These are phyloP conservation scores for Phlebiopsis flavidoalba DNA, from an alignment of 768 basidiomycete species.

Conservation along the genomic window DNA sequence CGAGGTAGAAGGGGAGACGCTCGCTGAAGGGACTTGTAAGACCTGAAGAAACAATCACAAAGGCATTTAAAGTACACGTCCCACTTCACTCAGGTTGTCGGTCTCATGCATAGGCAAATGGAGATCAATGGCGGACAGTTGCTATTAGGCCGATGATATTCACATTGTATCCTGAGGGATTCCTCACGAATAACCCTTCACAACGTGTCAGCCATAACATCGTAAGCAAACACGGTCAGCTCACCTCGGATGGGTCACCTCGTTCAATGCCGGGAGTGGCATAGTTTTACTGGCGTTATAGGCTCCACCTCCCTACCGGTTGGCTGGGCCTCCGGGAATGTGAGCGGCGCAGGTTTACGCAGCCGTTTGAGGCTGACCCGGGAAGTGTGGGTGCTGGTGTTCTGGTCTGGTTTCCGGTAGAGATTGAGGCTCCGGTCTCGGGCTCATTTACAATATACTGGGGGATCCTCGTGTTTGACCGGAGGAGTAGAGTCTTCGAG, in stretches of 20 bases:
- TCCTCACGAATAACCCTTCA: conserved; percentile 13
- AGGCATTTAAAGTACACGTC: neutral
- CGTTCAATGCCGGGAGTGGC: conserved; percentile 38
- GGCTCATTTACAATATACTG: neutral
- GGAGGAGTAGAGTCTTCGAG: neutral
- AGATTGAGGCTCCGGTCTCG: neutral
- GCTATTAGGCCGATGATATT: conserved; percentile 15
- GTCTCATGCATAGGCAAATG: conserved; percentile 8
- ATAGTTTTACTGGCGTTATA: conserved; percentile 29
- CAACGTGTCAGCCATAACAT: neutral
- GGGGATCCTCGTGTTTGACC: neutral
- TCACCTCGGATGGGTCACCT: conserved; percentile 33
- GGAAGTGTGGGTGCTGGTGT: conserved; percentile 1
- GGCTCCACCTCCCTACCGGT: conserved; percentile 4
- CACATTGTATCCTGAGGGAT: conserved; percentile 15
- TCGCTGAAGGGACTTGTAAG: conserved; percentile 35
- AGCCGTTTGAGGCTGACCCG: neutral
- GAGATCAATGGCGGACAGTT: conserved; percentile 8
- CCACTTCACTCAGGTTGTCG: conserved; percentile 14
- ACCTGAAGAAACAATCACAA: neutral
- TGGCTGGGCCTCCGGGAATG: neutral
- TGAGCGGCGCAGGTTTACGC: neutral
- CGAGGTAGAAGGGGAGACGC: conserved; percentile 43
- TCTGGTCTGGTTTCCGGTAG: neutral
- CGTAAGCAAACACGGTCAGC: conserved; percentile 4